Evolutionary conservation across 805 yeast genomes (phyloP).

Genomic region (Lipomyces spencermartinsiae): DNA sequence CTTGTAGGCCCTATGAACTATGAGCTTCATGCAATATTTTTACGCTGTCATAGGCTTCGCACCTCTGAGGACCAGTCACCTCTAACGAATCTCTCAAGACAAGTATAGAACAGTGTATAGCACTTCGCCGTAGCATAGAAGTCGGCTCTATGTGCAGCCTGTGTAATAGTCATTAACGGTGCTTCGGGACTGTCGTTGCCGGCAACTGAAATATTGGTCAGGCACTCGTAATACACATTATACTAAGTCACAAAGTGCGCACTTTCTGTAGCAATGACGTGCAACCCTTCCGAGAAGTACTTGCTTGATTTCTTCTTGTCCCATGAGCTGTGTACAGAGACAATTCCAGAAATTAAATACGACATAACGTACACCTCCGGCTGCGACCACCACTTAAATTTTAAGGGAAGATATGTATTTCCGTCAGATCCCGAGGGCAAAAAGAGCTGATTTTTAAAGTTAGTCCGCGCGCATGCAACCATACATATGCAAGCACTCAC

Average conservation of each 20-base stretch:
- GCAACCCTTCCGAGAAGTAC: constrained; percentile 22
- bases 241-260: neutral
- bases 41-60: neutral
- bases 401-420: constrained; percentile 15
- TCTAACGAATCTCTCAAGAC: constrained; percentile 28
- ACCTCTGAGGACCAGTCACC: constrained; percentile 25
- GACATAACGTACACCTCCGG: constrained; percentile 26
- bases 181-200: neutral
- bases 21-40: neutral
- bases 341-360: constrained; percentile 28
- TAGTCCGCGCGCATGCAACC: neutral
- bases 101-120: constrained; percentile 14
- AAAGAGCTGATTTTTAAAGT: constrained; percentile 5
- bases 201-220: neutral
- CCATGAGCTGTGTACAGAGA: constrained; percentile 5
- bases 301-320: constrained; percentile 20
- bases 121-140: constrained; percentile 14
- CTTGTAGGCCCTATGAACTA: neutral
- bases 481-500: neutral
- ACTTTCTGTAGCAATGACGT: constrained; percentile 19
- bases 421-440: constrained; percentile 23
- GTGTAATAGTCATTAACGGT: constrained; percentile 17
- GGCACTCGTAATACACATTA: neutral
- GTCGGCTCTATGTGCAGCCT: constrained; percentile 17
- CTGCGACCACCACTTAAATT: constrained; percentile 32